Evolutionary conservation across 2,329 filamentous ascomycete species (phyloP).

Genomic region (Fusarium sp.): DNA sequence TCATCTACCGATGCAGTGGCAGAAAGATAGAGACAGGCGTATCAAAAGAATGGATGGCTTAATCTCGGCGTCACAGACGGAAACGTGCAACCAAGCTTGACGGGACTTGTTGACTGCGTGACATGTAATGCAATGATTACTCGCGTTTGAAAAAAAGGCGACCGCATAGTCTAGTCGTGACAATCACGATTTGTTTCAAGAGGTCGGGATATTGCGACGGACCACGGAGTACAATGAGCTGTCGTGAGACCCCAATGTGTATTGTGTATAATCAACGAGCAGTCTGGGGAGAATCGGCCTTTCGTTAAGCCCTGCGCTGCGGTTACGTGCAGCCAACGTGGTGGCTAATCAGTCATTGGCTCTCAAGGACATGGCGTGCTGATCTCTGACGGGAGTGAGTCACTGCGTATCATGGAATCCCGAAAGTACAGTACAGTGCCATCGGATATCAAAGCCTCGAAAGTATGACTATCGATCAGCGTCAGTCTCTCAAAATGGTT

Average conservation of each 20-base stretch:
- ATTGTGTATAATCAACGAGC: neutral
- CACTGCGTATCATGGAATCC: conserved; percentile 20
- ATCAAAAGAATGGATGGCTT: conserved; percentile 34
- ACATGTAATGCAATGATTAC: conserved; percentile 19
- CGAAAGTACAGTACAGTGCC: conserved; percentile 9
- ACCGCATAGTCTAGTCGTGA: conserved; percentile 2
- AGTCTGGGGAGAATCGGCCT: conserved; percentile 4
- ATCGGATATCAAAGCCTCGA: conserved; percentile 18
- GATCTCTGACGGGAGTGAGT: conserved; percentile 26
- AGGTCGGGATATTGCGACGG: conserved; percentile 17
- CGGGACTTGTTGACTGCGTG: conserved; percentile 12
- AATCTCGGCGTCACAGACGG: conserved; percentile 19
- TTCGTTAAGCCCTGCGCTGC: conserved; percentile 26
- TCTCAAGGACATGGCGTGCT: conserved; percentile 9
- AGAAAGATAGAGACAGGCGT: conserved; percentile 28
- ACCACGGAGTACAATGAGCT: neutral
- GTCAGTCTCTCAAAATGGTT: conserved; percentile 5
- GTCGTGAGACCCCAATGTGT: conserved; percentile 2
- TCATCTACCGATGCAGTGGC: neutral
- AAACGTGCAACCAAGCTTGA: conserved; percentile 13
- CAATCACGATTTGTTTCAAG: neutral
- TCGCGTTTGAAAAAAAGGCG: conserved; percentile 14
- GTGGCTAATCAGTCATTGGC: neutral
- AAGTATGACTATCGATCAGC: conserved; percentile 8
- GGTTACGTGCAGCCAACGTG: conserved; percentile 27